These are phyloP conservation scores for Pythium phragmitis DNA, from an alignment of 352 stramenopile species.

Conservation along the genomic window DNA sequence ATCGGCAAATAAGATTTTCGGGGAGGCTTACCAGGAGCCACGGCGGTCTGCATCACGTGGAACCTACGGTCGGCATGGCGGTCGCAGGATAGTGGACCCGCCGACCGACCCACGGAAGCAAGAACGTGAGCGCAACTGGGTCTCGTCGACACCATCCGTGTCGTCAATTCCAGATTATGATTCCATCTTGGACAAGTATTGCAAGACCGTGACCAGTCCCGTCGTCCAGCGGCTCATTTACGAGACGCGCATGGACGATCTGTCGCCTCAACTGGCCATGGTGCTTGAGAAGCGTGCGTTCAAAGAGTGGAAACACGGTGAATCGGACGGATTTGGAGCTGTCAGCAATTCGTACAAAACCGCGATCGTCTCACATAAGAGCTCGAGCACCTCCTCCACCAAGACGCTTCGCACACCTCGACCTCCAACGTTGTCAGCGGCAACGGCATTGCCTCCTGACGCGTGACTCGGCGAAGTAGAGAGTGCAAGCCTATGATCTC, in stretches of 20 bases:
- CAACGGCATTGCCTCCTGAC: not conserved
- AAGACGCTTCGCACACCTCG: slow-evolving; percentile 8
- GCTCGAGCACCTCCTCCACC: not conserved
- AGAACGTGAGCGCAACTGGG: slow-evolving; percentile 58
- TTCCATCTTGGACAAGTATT: slow-evolving; percentile 80
- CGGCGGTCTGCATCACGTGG: not conserved
- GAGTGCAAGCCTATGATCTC: not conserved
- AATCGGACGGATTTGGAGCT: slow-evolving; percentile 36
- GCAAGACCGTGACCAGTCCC: slow-evolving; percentile 71
- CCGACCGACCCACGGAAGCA: slow-evolving; percentile 20
- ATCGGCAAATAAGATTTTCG: slow-evolving; percentile 20
- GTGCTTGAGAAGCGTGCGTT: slow-evolving; percentile 71
- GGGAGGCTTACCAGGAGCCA: not conserved
- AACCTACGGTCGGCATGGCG: slow-evolving; percentile 8
- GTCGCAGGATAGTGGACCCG: slow-evolving; percentile 31
- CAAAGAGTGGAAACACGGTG: slow-evolving; percentile 43
- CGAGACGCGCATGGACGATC: slow-evolving; percentile 47
- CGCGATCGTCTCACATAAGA: slow-evolving; percentile 23
- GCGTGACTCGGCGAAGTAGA: not conserved
- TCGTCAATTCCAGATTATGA: slow-evolving; percentile 64
- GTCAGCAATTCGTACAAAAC: slow-evolving; percentile 49
- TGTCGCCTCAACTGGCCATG: slow-evolving; percentile 70
- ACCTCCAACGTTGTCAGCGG: slow-evolving; percentile 1
- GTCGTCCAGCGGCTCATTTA: slow-evolving; percentile 79
- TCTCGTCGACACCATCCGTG: slow-evolving; percentile 41